phyloP scores from a whole-genome alignment of 1,284 basidiomycete species.

The Mycena citricolor region DNA sequence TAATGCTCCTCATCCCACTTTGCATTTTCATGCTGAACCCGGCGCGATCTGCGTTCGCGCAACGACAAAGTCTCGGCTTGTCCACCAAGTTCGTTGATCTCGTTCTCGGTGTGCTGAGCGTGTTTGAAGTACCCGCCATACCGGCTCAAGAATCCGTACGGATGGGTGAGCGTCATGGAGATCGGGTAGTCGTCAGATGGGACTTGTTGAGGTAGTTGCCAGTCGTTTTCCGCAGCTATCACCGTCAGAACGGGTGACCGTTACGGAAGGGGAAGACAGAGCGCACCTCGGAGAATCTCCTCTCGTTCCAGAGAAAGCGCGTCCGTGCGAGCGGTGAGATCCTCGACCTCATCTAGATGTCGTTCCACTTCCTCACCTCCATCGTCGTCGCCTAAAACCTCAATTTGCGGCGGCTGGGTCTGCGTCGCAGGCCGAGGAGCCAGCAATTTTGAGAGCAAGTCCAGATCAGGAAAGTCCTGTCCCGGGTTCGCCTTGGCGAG shows the following conservation, averaged over 20 bases:
- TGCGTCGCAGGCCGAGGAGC: constrained; percentile 55
- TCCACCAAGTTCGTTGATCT: constrained; percentile 73
- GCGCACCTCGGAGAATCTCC: constrained; percentile 60
- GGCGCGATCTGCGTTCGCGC: constrained; percentile 41
- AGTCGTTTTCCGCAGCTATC: constrained; percentile 71
- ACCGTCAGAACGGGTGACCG: constrained; percentile 4
- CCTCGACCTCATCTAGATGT: constrained; percentile 40
- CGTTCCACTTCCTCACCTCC: no score
- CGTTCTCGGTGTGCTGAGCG: constrained; percentile 70
- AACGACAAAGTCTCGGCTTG: constrained; percentile 53
- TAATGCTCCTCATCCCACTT: constrained; percentile 84
- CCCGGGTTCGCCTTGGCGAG: constrained; percentile 66
- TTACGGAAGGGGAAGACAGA: constrained; percentile 1
- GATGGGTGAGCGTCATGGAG: constrained; percentile 42
- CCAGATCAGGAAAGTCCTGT: constrained; percentile 70
- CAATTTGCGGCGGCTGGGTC: constrained; percentile 54
- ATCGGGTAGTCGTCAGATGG: constrained; percentile 41
- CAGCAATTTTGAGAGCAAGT: constrained; percentile 71
- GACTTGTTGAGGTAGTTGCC: constrained; percentile 68
- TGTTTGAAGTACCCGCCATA: constrained; percentile 74
- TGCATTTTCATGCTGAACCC: constrained; percentile 34
- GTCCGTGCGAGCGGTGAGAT: constrained; percentile 44
- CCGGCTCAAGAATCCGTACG: constrained; percentile 73
- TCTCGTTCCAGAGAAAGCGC: constrained; percentile 48
- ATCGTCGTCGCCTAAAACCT: constrained; percentile 53